These are phyloP conservation scores for Solanum hybrid DNA, from an alignment of 305 asterid species.

Conservation along the genomic window DNA sequence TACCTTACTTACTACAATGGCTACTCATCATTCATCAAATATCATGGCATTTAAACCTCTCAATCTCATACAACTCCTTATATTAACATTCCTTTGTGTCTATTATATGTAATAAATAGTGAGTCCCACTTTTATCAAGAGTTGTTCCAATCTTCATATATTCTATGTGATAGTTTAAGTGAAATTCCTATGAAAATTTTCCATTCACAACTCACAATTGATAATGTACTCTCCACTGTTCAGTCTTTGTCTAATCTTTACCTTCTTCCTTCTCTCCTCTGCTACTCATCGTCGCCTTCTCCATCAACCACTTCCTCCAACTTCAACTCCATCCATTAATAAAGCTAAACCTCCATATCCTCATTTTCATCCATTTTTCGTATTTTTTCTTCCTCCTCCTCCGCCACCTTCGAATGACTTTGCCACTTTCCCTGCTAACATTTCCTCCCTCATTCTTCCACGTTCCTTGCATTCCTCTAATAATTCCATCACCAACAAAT, in stretches of 20 bases:
- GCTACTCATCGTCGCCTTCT: constrained; percentile 6
- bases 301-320: constrained; percentile 15
- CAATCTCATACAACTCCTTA: not conserved
- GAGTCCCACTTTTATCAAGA: not conserved
- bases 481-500: constrained; percentile 21
- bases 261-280: constrained; percentile 3
- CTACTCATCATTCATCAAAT: not conserved
- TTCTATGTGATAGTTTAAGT: not conserved
- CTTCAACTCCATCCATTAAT: constrained; percentile 15
- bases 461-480: constrained; percentile 17
- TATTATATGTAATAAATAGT: not conserved
- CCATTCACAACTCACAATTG: not conserved
- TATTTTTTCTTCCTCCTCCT: constrained; percentile 17
- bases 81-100: not conserved
- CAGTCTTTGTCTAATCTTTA: not conserved
- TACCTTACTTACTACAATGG: not conserved
- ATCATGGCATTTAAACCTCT: not conserved
- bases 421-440: constrained; percentile 39
- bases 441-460: constrained; percentile 40
- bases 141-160: not conserved
- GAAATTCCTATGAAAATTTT: not conserved
- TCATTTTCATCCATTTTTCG: constrained; percentile 15
- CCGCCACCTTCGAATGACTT: constrained; percentile 8
- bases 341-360: constrained; percentile 6
- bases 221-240: not conserved